These are phyloP conservation scores for Lactarius sp. DNA, from an alignment of 768 basidiomycete species.

Conservation along the genomic window DNA sequence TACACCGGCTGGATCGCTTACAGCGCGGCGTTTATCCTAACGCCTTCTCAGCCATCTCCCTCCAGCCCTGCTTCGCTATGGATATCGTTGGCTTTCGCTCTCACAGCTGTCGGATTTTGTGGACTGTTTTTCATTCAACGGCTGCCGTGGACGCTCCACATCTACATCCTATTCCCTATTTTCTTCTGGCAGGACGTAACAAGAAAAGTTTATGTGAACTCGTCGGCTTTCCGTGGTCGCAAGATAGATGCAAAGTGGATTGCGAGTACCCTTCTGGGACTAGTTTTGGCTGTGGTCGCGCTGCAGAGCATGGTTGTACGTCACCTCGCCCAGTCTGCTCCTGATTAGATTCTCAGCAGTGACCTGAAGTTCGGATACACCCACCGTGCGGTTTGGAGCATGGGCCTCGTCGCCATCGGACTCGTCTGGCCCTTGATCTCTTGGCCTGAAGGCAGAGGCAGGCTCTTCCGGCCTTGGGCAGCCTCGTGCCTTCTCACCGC, in stretches of 20 bases:
- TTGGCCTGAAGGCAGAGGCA: conserved; percentile 40
- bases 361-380: conserved; percentile 58
- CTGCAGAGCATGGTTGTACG: conserved; percentile 73
- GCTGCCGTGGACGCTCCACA: conserved; percentile 66
- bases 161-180: conserved; percentile 69
- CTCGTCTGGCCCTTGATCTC: conserved; percentile 55
- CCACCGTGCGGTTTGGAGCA: conserved; percentile 64
- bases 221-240: neutral
- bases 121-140: conserved; percentile 53
- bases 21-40: conserved; percentile 52
- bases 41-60: conserved; percentile 32
- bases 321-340: conserved; percentile 14
- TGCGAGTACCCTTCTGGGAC: conserved; percentile 28
- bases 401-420: conserved; percentile 58
- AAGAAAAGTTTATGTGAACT: neutral
- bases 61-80: neutral
- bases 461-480: conserved; percentile 41
- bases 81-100: conserved; percentile 25
- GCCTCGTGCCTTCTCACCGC: conserved; percentile 48
- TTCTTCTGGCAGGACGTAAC: conserved; percentile 69
- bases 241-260: neutral
- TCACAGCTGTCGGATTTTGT: conserved; percentile 40
- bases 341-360: neutral
- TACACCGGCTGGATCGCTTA: conserved; percentile 79
- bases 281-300: conserved; percentile 36